Conservation (phyloP, 2,329 filamentous ascomycete genomes). For the Fusarium xylarioides region DNA sequence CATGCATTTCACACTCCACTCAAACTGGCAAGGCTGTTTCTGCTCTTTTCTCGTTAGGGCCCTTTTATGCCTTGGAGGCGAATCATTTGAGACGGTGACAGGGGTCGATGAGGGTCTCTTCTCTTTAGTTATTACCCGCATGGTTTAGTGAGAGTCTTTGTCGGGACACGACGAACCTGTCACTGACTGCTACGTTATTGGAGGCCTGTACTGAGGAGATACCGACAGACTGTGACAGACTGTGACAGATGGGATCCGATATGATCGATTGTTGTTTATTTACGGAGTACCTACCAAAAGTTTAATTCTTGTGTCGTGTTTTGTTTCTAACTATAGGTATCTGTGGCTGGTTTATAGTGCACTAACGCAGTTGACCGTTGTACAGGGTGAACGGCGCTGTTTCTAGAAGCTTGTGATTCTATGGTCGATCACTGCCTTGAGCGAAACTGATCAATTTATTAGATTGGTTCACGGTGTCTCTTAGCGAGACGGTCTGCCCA, state of each 20-base stretch:
- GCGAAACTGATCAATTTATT: background rate
- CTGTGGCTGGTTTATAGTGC: background rate
- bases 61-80: constrained; percentile 27
- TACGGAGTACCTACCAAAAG: constrained; percentile 1
- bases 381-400: background rate
- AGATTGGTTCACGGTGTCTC: background rate
- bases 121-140: constrained; percentile 11
- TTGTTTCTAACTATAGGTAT: background rate
- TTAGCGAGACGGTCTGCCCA: background rate
- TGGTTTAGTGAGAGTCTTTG: constrained; percentile 10
- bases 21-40: constrained; percentile 23
- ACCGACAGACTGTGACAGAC: background rate
- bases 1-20: constrained; percentile 17
- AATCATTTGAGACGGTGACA: constrained; percentile 24
- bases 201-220: constrained; percentile 5
- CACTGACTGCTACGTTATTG: background rate
- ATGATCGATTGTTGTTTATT: constrained; percentile 17
- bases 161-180: background rate
- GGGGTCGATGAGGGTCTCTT: constrained; percentile 6
- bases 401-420: constrained; percentile 26
- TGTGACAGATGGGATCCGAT: background rate
- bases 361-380: constrained; percentile 13
- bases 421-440: background rate
- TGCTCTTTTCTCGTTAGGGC: constrained; percentile 11
- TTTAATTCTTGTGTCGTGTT: background rate